Evolutionary conservation across 148 eudicot genomes (phyloP).

Genomic region (Pouteria glomerata): DNA sequence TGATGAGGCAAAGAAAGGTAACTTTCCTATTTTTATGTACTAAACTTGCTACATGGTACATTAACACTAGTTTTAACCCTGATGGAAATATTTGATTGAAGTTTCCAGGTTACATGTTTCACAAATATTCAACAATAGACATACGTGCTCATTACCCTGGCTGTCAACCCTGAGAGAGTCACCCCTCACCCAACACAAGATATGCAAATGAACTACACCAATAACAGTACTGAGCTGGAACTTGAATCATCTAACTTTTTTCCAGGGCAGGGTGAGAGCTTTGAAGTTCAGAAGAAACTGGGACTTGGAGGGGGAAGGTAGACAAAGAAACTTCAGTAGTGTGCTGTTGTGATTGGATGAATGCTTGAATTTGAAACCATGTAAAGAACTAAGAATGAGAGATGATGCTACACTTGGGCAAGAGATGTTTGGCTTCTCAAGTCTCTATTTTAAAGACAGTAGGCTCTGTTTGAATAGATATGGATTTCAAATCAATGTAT

Average conservation of each 20-base stretch:
- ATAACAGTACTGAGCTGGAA: background rate
- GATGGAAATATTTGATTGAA: background rate
- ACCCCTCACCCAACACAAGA: no score
- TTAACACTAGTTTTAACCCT: background rate
- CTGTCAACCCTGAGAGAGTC: no score
- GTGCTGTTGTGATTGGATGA: background rate
- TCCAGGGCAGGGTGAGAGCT: no score
- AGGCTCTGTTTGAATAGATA: no score
- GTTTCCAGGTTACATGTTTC: background rate
- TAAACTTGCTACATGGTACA: background rate
- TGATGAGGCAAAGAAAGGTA: background rate
- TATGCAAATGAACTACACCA: background rate
- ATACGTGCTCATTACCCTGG: background rate
- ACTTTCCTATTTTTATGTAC: background rate
- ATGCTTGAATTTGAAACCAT: background rate
- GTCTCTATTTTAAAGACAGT: no score
- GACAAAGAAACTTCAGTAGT: background rate
- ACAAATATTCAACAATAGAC: background rate
- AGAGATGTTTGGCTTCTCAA: background rate
- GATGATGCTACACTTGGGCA: no score
- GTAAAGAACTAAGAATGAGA: background rate
- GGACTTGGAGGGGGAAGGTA: background rate
- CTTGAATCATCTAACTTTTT: background rate
- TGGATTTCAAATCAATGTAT: no score
- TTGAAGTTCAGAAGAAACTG: constrained; percentile 2